These are phyloP conservation scores for Populus hybrid DNA, from an alignment of 441 rosid species.

Conservation along the genomic window DNA sequence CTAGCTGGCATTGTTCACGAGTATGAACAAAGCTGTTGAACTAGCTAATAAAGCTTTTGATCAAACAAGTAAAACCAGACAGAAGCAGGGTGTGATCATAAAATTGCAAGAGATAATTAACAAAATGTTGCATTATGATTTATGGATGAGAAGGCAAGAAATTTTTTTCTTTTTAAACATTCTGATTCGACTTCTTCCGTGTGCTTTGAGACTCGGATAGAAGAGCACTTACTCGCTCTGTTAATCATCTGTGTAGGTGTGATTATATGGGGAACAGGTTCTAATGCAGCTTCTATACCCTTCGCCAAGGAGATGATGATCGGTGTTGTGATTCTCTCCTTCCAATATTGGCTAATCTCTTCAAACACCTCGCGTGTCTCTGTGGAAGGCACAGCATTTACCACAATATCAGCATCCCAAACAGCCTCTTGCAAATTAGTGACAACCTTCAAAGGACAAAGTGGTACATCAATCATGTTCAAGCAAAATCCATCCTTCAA, in stretches of 20 bases:
- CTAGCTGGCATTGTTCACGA: too few relatives aligned
- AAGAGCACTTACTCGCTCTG: constrained; percentile 69
- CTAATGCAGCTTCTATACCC: constrained; percentile 90
- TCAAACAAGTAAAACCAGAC: not conserved
- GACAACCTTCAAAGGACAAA: constrained; percentile 92
- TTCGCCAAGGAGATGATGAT: constrained; percentile 83
- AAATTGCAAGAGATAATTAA: not conserved
- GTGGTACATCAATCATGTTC: constrained; percentile 28
- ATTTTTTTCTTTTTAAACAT: too few relatives aligned
- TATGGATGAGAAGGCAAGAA: not conserved
- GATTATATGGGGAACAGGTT: constrained; percentile 72
- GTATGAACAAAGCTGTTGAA: not conserved
- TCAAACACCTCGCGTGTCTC: constrained; percentile 83
- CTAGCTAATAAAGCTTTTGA: not conserved
- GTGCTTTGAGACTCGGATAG: not conserved
- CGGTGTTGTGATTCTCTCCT: constrained; percentile 76
- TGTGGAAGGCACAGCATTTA: constrained; percentile 97
- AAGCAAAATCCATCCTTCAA: too few relatives aligned
- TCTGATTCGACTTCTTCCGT: too few relatives aligned
- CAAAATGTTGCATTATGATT: not conserved
- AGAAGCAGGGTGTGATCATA: not conserved
- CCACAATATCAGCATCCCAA: constrained; percentile 98
- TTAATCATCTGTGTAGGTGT: constrained; percentile 95
- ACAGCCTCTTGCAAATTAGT: constrained; percentile 97
- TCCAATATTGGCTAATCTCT: constrained; percentile 83